These are phyloP conservation scores for Thalassiosira oceanica DNA, from an alignment of 352 stramenopile species.

Conservation along the genomic window DNA sequence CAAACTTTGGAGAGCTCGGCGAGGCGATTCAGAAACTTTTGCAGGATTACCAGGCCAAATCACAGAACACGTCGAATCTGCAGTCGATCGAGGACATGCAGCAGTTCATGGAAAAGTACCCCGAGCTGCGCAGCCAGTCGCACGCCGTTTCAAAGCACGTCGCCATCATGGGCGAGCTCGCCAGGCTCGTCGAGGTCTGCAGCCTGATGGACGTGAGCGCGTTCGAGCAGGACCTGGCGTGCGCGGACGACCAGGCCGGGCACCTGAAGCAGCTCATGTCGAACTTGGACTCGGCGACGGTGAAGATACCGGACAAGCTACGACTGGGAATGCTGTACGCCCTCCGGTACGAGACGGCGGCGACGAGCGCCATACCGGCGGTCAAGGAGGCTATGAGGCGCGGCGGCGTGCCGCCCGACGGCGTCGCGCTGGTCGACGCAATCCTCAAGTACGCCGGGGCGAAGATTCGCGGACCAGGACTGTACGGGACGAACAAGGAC, in stretches of 20 bases:
- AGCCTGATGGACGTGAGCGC: slow-evolving; percentile 97
- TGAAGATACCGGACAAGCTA: slow-evolving; percentile 96
- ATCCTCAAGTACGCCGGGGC: slow-evolving; percentile 82
- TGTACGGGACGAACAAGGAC: slow-evolving; percentile 83
- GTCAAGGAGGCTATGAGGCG: slow-evolving; percentile 82
- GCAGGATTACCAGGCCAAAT: slow-evolving; percentile 90
- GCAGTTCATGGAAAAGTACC: slow-evolving; percentile 96
- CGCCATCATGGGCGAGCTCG: slow-evolving; percentile 96
- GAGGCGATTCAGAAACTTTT: slow-evolving; percentile 93
- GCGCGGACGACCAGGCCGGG: slow-evolving; percentile 80
- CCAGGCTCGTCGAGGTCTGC: slow-evolving; percentile 94
- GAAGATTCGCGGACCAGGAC: slow-evolving; percentile 59
- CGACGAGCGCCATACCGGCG: slow-evolving; percentile 71
- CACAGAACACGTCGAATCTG: slow-evolving; percentile 82
- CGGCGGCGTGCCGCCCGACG: slow-evolving; percentile 74
- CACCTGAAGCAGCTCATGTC: slow-evolving; percentile 83
- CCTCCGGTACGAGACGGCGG: slow-evolving; percentile 93
- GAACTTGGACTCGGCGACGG: slow-evolving; percentile 72
- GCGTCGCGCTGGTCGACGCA: slow-evolving; percentile 81
- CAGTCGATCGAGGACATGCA: slow-evolving; percentile 97
- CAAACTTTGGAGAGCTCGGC: slow-evolving; percentile 96
- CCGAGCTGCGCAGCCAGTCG: slow-evolving; percentile 91
- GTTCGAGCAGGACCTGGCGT: slow-evolving; percentile 92
- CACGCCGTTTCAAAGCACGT: slow-evolving; percentile 99
- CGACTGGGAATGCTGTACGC: slow-evolving; percentile 97